Evolutionary conservation across 192 early-diverging fungal genomes (phyloP), one percentile per base, ranked within the genome.

Genomic region (Mortierella antarctica): DNA sequence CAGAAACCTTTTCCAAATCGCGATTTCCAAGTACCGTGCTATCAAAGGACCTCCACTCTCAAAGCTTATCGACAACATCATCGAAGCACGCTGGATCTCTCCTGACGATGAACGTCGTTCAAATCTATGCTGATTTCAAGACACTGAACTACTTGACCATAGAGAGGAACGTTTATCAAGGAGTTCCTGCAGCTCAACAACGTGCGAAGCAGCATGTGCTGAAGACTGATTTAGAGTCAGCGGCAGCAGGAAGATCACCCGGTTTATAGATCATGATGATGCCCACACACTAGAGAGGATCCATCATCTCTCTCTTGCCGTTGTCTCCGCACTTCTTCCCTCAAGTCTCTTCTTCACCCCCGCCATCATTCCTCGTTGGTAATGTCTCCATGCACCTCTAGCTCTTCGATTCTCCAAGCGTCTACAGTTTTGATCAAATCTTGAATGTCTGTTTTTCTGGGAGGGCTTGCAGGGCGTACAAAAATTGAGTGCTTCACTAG

Each of bases 121-220:
- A 61, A 17, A 51, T 42, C 45, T 52, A 11, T 54, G 49, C 8
- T 45, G 41, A 61, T 62, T 70, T 61, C 20, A n/a, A 31, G 58
- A 70, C 60, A 50, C 68, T 61, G 17, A 54, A 54, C 44, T 70
- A 61, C 68, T 53, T 61, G 68, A 21, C 57, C 0, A 50, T 59
- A 61, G 68, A 45, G 11, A 59, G 48, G 68, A 57, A 59, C 23
- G 51, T 67, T 17, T 67, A 61, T 58, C 18, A 52, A 7, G 62
- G 8, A 7, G 50, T 74, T 52, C 64, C 64, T 42, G 56, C 57
- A 0, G 40, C 47, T 51, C 53, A 62, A 6, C 0, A 17, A 57
- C 44, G 4, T 42, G 57, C 66, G 61, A 74, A 47, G 50, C 71
- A 74, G 57, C 66, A 60, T 51, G 71, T 74, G 9, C 39, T 74